These are phyloP conservation scores for Aureobasidium zeae DNA, from an alignment of 2,329 filamentous ascomycete species.

Conservation along the genomic window DNA sequence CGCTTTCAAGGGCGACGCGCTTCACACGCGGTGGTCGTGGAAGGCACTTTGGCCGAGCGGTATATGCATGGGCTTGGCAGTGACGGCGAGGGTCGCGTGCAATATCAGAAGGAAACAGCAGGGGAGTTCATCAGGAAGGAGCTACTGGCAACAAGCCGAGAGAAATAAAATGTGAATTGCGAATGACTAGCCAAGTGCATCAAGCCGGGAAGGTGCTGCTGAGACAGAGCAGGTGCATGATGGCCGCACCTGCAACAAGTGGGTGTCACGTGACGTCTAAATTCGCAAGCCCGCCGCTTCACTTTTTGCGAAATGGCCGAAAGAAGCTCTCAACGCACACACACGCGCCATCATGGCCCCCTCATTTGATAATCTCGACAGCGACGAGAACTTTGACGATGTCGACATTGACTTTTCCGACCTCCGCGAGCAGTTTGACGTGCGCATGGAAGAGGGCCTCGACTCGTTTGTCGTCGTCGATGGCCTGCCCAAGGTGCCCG, in stretches of 20 bases:
- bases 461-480: constrained; percentile 96
- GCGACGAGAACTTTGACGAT: constrained; percentile 83
- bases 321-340: background rate
- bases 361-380: constrained; percentile 79
- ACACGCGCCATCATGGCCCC: constrained; percentile 63
- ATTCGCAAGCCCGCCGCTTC: background rate
- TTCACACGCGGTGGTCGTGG: constrained; percentile 3
- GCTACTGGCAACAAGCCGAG: too few species aligned
- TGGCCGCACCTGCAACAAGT: too few species aligned
- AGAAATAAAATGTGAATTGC: too few species aligned
- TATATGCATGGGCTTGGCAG: too few species aligned
- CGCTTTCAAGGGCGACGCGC: constrained; percentile 11
- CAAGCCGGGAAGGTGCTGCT: too few species aligned
- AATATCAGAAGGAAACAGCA: too few species aligned
- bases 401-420: constrained; percentile 94
- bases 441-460: constrained; percentile 89
- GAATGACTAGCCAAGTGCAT: too few species aligned
- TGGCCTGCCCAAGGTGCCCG: constrained; percentile 78
- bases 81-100: too few species aligned
- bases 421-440: constrained; percentile 87
- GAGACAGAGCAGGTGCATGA: background rate
- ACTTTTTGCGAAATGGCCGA: constrained; percentile 9
- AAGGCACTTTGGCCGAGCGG: constrained; percentile 8
- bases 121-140: too few species aligned
- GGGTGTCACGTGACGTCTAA: too few species aligned